Base-by-base conservation (phyloP, 345 rosid genomes). In the Salix exigua region DNA sequence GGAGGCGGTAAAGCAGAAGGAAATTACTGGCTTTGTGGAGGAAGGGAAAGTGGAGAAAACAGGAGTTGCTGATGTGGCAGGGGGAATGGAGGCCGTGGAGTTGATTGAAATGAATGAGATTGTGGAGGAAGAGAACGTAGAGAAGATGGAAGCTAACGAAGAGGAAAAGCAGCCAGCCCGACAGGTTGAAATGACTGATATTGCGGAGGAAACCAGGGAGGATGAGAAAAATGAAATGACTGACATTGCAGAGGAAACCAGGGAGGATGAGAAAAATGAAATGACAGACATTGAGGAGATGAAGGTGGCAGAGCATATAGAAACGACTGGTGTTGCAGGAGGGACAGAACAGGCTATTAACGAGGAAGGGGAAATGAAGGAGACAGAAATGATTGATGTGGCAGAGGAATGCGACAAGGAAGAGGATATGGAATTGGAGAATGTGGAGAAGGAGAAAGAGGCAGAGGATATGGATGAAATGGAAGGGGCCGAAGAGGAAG, bases 321-420 rank as follows among this genome's bases (percentile, higher is more conserved):
- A 70, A 50, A 31, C 64, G 13, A 63, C 44, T 31, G 64, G 46
- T 23, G 28, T 17, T 17, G 66, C 12, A 7, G 53, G 28, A 58
- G 63, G 63, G 16, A 25, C 8, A 17, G 73, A 55, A n/a, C 19
- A 76, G 28, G 73, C 30, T 13, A 64, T 66, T 25, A 75, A 82
- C 9, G 79, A 79, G 16, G 83, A 23, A 18, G 42, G 14, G 44
- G 80, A 72, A 40, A 5, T 16, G 14, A 71, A 46, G 42, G 75
- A 31, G 69, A 65, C 64, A 42, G 76, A 72, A 38, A 72, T 67
- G 80, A 83, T 76, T 37, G 87, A 85, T 19, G 86, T 25, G 63
- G 76, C 5, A 12, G 88, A 83, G 53, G 73, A 55, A 38, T 77
- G 23, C n/a, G 48, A 28, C 17, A 30, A 69, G 1, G 80, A 19